Evolutionary conservation across 2,329 filamentous ascomycete genomes (phyloP).

Genomic region (Monosporascus sp.): DNA sequence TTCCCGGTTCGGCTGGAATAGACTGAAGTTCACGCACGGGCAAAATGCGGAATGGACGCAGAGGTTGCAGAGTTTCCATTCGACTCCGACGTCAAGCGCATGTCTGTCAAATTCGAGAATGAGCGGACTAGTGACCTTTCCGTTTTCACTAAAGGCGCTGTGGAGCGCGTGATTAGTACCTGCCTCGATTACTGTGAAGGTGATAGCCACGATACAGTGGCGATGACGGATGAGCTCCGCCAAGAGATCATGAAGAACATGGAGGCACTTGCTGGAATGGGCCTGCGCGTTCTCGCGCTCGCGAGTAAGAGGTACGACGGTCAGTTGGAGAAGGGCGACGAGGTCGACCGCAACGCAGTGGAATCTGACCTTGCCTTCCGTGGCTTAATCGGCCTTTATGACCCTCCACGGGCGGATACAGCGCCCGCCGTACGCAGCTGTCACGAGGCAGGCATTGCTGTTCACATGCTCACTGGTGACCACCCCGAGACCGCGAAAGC

Average conservation of each 20-base stretch:
- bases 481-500: conserved; percentile 58
- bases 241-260: conserved; percentile 54
- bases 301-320: conserved; percentile 42
- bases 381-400: conserved; percentile 65
- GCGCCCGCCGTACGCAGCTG: conserved; percentile 53
- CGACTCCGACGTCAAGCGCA: conserved; percentile 67
- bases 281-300: conserved; percentile 61
- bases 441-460: conserved; percentile 56
- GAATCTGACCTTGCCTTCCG: conserved; percentile 58
- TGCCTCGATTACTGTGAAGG: conserved; percentile 43
- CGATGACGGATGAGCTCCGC: conserved; percentile 42
- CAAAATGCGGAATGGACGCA: conserved; percentile 46
- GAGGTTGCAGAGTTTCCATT: conserved; percentile 63
- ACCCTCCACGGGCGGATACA: conserved; percentile 65
- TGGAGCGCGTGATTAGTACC: conserved; percentile 59
- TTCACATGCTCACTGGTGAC: conserved; percentile 65
- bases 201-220: conserved; percentile 27
- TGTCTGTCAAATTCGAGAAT: conserved; percentile 60
- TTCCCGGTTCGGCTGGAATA: conserved; percentile 58
- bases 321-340: conserved; percentile 38
- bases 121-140: conserved; percentile 26
- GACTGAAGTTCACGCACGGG: conserved; percentile 44
- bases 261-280: conserved; percentile 51
- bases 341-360: conserved; percentile 46
- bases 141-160: conserved; percentile 57